Conservation (phyloP, 208 protist genomes). For the Wallacemonas sp. region DNA sequence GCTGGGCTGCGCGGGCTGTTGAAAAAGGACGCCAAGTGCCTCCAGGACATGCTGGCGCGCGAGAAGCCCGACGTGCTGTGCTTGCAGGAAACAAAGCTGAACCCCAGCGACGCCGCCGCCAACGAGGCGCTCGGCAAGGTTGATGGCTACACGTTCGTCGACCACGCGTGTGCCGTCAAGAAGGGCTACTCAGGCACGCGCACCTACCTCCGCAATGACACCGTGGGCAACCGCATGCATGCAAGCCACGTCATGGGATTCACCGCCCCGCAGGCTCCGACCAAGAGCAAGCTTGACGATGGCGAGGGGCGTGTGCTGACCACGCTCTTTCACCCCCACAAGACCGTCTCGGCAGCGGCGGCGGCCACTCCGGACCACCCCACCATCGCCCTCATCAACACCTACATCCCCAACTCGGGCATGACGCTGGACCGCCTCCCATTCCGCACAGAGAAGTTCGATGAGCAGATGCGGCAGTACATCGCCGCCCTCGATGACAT, state of each 20-base stretch:
- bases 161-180: constrained; percentile 73
- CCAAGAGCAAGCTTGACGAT: constrained; percentile 36
- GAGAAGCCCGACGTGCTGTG: constrained; percentile 88
- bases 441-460: constrained; percentile 84
- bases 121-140: constrained; percentile 64
- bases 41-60: constrained; percentile 48
- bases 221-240: constrained; percentile 20
- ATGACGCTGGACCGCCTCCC: constrained; percentile 85
- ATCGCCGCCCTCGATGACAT: constrained; percentile 34
- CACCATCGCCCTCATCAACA: constrained; percentile 81
- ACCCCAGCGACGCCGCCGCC: constrained; percentile 43
- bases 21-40: constrained; percentile 55
- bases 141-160: constrained; percentile 71
- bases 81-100: constrained; percentile 95
- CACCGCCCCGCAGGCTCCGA: neutral
- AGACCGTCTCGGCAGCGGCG: neutral
- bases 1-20: constrained; percentile 89
- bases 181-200: constrained; percentile 91
- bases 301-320: constrained; percentile 89
- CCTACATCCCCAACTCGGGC: constrained; percentile 94
- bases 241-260: constrained; percentile 39
- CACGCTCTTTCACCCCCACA: constrained; percentile 54
- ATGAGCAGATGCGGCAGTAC: constrained; percentile 66
- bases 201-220: constrained; percentile 57
- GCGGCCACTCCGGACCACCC: constrained; percentile 16